phyloP scores from a whole-genome alignment of 1,139 yeast genomes.

The Zygoascus sp. region DNA sequence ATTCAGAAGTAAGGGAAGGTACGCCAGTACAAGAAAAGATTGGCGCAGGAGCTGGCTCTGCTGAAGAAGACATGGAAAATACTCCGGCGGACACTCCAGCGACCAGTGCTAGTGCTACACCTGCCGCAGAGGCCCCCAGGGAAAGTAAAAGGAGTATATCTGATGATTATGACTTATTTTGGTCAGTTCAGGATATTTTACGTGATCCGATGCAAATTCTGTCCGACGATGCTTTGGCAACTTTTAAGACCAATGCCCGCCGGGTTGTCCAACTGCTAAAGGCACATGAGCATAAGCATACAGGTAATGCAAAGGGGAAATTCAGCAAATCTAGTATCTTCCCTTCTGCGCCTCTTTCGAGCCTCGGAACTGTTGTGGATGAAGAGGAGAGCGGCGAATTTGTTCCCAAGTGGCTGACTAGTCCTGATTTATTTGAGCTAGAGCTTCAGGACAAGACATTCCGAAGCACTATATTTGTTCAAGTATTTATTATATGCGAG shows the following conservation, averaged over 20 bases:
- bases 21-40: slow-evolving; percentile 11
- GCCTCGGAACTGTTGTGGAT: slow-evolving; percentile 1
- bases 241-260: slow-evolving; percentile 20
- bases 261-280: slow-evolving; percentile 21
- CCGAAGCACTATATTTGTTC: slow-evolving; percentile 33
- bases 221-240: slow-evolving; percentile 16
- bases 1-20: slow-evolving; percentile 14
- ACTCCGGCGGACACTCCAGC: not conserved
- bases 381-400: slow-evolving; percentile 21
- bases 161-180: slow-evolving; percentile 25
- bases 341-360: not conserved
- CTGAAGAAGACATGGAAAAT: slow-evolving; percentile 13
- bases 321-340: slow-evolving; percentile 15
- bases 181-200: slow-evolving; percentile 31
- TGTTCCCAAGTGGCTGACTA: slow-evolving; percentile 38
- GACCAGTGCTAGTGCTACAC: not conserved
- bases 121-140: slow-evolving; percentile 5
- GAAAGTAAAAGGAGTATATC: not conserved
- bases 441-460: slow-evolving; percentile 35
- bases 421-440: slow-evolving; percentile 33
- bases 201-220: slow-evolving; percentile 29
- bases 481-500: slow-evolving; percentile 31
- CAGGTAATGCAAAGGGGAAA: not conserved
- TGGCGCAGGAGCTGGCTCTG: slow-evolving; percentile 10
- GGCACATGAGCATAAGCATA: not conserved